A percentile compares a stretch with the other conserved stretches of the same genome.
Conservation (phyloP, 441 rosid genomes). For the Theobroma grandiflorum region DNA sequence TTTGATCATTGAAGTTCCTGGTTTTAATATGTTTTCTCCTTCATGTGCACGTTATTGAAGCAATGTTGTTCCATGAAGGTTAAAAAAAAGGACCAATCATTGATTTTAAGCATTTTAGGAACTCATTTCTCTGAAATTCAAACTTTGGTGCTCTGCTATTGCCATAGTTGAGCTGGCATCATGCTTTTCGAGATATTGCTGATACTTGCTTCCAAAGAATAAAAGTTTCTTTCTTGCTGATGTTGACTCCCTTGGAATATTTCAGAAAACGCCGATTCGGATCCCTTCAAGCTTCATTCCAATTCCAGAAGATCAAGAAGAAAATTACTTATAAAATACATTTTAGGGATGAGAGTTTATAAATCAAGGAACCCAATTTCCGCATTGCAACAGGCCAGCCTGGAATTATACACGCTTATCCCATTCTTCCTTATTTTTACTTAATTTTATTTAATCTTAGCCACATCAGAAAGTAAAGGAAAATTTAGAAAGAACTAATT, state of each 20-base stretch:
- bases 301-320: neutral
- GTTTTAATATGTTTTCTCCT: neutral
- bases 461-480: neutral
- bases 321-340: neutral
- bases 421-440: neutral
- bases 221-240: neutral
- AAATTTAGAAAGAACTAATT: neutral
- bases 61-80: slow-evolving; percentile 4
- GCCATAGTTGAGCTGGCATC: neutral
- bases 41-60: neutral
- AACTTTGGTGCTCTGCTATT: neutral
- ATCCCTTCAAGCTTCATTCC: neutral
- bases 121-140: neutral
- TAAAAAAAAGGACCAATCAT: neutral
- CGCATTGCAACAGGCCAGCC: no score
- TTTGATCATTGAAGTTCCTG: neutral
- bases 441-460: neutral
- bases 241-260: neutral
- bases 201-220: neutral
- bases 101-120: neutral
- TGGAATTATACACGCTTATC: neutral
- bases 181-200: neutral
- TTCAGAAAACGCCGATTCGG: neutral
- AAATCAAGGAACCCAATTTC: neutral
- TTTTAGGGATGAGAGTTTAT: no score